These are phyloP conservation scores for Xylaria sp. DNA, from an alignment of 2,329 filamentous ascomycete genomes.

Conservation along the genomic window DNA sequence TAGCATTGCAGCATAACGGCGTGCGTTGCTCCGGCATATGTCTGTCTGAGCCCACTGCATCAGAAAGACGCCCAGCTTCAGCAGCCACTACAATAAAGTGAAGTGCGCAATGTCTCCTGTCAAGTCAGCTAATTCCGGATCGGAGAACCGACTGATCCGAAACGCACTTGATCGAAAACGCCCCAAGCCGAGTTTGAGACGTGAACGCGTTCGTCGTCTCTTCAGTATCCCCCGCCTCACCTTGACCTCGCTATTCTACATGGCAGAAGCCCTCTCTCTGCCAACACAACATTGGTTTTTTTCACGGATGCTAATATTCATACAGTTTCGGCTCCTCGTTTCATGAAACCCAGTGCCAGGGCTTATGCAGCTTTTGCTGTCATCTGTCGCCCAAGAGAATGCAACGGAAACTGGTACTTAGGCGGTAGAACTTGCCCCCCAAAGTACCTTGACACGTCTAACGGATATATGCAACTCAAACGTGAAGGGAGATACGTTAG, in stretches of 20 bases:
- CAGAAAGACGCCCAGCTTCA: constrained; percentile 15
- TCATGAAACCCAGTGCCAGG: constrained; percentile 2
- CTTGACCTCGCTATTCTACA: constrained; percentile 33
- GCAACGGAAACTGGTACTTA: neutral
- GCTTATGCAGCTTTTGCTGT: constrained; percentile 1
- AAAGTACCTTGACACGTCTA: constrained; percentile 10
- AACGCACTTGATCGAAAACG: constrained; percentile 27
- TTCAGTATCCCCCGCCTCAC: neutral
- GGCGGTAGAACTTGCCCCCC: constrained; percentile 1
- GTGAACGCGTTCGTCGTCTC: constrained; percentile 16
- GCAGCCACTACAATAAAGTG: constrained; percentile 1
- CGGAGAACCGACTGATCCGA: constrained; percentile 9
- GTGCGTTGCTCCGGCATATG: constrained; percentile 1
- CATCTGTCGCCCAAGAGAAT: neutral
- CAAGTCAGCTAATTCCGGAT: constrained; percentile 14
- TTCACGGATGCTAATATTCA: constrained; percentile 37
- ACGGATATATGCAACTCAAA: constrained; percentile 15
- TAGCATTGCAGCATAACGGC: constrained; percentile 8
- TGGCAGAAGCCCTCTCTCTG: constrained; percentile 18
- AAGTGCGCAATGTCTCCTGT: neutral
- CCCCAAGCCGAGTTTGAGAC: constrained; percentile 4
- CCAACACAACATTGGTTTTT: constrained; percentile 15
- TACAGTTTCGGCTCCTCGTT: constrained; percentile 29
- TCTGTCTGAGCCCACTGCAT: constrained; percentile 16
- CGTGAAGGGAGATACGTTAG: neutral